Percentiles rank a stretch among this genome's conserved stretches.
These are phyloP conservation scores for Podila minutissima DNA, from an alignment of 192 early-diverging fungal genomes.

Conservation along the genomic window DNA sequence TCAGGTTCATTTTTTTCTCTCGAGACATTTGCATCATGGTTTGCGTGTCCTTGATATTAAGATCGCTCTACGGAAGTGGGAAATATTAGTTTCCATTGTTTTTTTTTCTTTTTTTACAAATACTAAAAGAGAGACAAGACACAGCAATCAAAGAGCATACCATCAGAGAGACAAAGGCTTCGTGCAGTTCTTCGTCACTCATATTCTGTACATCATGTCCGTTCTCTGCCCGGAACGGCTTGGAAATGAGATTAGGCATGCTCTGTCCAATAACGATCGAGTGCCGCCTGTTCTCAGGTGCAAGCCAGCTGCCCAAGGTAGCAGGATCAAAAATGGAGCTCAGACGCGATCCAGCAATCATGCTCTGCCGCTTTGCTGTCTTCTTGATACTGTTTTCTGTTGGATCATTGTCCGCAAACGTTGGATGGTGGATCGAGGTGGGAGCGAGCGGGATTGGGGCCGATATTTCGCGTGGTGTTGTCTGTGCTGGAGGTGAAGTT, in stretches of 20 bases:
- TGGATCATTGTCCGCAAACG: constrained; percentile 12
- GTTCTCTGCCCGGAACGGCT: constrained; percentile 14
- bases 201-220: constrained; percentile 25
- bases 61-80: constrained; percentile 40
- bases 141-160: background rate
- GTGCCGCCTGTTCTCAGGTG: constrained; percentile 32
- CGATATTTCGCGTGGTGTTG: constrained; percentile 34
- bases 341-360: constrained; percentile 45
- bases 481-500: constrained; percentile 10
- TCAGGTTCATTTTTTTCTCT: constrained; percentile 46
- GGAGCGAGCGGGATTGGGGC: constrained; percentile 39
- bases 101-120: background rate
- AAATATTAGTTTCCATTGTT: background rate
- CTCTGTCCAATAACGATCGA: constrained; percentile 32
- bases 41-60: constrained; percentile 55
- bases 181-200: constrained; percentile 33
- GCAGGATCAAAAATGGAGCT: constrained; percentile 49
- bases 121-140: background rate
- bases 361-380: constrained; percentile 35
- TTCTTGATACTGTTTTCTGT: constrained; percentile 16
- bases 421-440: constrained; percentile 42
- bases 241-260: constrained; percentile 30
- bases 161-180: constrained; percentile 19
- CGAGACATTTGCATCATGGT: constrained; percentile 50
- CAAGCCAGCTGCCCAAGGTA: constrained; percentile 33